Evolutionary conservation across 108 stramenopile genomes (phyloP).

Genomic region (Parmales sp.): DNA sequence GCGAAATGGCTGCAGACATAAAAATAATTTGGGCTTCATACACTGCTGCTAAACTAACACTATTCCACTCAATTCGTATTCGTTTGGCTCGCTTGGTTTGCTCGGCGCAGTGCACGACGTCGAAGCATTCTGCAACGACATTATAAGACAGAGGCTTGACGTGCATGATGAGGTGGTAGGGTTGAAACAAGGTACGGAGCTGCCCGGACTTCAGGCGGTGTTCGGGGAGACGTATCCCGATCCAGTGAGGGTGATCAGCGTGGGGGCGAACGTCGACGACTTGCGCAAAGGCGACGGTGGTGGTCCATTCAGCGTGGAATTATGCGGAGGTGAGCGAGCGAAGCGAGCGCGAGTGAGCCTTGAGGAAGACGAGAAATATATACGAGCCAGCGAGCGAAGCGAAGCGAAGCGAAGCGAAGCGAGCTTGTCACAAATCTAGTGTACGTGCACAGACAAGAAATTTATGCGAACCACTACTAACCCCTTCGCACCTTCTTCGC

Average conservation of each 20-base stretch:
- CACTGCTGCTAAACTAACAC: no score
- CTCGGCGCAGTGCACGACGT: constrained; percentile 61
- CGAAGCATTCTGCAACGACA: constrained; percentile 71
- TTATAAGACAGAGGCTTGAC: constrained; percentile 46
- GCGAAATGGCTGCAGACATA: no score
- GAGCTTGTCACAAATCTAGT: background rate
- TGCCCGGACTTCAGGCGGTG: constrained; percentile 86
- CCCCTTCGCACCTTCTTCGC: no score
- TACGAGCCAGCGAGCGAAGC: no score
- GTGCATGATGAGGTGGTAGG: constrained; percentile 60
- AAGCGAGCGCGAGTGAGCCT: no score
- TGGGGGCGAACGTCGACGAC: constrained; percentile 48
- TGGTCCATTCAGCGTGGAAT: constrained; percentile 54
- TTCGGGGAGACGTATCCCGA: constrained; percentile 99
- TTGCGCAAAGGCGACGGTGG: constrained; percentile 37
- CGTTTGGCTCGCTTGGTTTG: no score
- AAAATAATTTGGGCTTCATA: no score
- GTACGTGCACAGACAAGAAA: background rate
- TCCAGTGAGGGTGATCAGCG: constrained; percentile 85
- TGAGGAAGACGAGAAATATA: no score
- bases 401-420: no score
- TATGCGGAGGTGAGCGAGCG: no score
- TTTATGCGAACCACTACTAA: no score
- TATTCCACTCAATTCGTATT: no score
- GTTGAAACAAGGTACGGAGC: constrained; percentile 65